Evolutionary conservation across 257 asterid genomes (phyloP).

Genomic region (Solanum sejunctum): DNA sequence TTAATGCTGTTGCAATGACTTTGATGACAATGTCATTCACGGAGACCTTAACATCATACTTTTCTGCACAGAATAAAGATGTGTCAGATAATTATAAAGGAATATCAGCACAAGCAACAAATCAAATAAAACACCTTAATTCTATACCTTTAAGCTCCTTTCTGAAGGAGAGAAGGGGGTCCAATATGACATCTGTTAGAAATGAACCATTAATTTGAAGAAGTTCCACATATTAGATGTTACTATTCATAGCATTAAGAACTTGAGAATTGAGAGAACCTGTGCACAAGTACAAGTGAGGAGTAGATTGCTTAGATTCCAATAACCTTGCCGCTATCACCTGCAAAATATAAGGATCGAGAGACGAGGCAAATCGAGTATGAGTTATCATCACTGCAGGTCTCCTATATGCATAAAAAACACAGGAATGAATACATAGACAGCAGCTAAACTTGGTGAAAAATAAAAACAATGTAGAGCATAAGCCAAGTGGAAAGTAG

Average conservation of each 20-base stretch:
- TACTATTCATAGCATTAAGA: background rate
- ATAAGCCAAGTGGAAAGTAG: background rate
- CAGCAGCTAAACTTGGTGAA: background rate
- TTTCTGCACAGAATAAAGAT: slow-evolving; percentile 40
- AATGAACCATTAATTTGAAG: slow-evolving; percentile 17
- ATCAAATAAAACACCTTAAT: slow-evolving; percentile 5
- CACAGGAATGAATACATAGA: background rate
- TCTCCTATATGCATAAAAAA: background rate
- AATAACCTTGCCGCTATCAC: slow-evolving; percentile 86
- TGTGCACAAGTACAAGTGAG: slow-evolving; percentile 90
- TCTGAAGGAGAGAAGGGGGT: slow-evolving; percentile 87
- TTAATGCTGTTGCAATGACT: slow-evolving; percentile 78
- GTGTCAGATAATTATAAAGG: slow-evolving; percentile 7
- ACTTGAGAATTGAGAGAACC: slow-evolving; percentile 24
- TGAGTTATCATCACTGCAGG: background rate
- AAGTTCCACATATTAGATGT: background rate
- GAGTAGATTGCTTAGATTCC: slow-evolving; percentile 92
- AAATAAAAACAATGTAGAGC: background rate
- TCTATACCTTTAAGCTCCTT: slow-evolving; percentile 86
- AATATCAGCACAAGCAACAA: slow-evolving; percentile 1
- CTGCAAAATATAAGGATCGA: slow-evolving; percentile 24
- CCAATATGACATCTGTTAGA: slow-evolving; percentile 77
- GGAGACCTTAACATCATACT: slow-evolving; percentile 80
- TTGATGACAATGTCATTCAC: slow-evolving; percentile 95
- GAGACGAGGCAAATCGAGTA: background rate